Evolutionary conservation across 1,139 yeast genomes (phyloP).

Genomic region (Tardiomyces digboiensis): DNA sequence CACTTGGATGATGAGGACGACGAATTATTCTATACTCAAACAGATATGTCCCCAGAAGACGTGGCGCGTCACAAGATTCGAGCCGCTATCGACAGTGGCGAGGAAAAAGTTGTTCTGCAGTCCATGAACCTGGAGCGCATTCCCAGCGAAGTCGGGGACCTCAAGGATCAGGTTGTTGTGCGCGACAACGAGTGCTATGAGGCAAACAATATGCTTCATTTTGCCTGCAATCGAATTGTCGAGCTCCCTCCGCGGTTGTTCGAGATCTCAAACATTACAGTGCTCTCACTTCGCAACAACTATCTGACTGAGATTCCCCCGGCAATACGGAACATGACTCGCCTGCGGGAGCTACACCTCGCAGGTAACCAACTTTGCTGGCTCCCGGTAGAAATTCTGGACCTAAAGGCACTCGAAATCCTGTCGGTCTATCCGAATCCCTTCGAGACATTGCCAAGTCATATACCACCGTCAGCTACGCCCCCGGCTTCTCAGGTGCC

Average conservation of each 20-base stretch:
- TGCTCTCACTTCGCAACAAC: constrained; percentile 45
- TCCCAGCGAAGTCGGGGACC: constrained; percentile 48
- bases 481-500: neutral
- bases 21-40: constrained; percentile 1
- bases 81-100: constrained; percentile 27
- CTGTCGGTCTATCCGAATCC: constrained; percentile 45
- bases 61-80: constrained; percentile 15
- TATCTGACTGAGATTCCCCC: constrained; percentile 43
- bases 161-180: constrained; percentile 33
- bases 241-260: constrained; percentile 44
- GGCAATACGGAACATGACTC: constrained; percentile 34
- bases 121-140: constrained; percentile 33
- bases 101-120: constrained; percentile 34
- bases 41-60: constrained; percentile 1
- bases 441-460: constrained; percentile 13
- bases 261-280: constrained; percentile 40
- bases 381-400: constrained; percentile 47
- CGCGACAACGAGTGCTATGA: constrained; percentile 9
- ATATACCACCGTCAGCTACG: neutral
- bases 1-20: constrained; percentile 1
- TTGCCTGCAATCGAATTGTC: constrained; percentile 41
- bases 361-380: constrained; percentile 42
- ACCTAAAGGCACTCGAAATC: constrained; percentile 33
- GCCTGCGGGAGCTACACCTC: constrained; percentile 41
- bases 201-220: constrained; percentile 36